Conservation (phyloP, 2,329 filamentous ascomycete genomes). For the Zarea fungicola region DNA sequence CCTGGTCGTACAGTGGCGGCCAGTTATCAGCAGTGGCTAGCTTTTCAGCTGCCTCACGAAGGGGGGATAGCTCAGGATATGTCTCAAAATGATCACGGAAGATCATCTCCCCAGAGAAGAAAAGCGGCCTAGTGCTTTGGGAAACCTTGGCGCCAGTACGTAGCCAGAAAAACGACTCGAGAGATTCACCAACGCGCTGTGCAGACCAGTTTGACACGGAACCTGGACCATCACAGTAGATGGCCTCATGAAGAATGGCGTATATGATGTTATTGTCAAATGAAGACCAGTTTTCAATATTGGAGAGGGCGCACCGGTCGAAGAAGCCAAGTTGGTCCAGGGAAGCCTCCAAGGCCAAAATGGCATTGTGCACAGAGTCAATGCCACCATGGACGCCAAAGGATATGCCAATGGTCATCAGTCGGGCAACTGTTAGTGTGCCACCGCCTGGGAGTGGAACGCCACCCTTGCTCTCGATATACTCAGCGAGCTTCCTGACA, state of each 20-base stretch:
- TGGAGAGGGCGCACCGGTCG: constrained; percentile 63
- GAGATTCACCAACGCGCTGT: constrained; percentile 51
- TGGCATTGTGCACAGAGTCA: constrained; percentile 66
- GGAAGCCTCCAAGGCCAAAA: constrained; percentile 67
- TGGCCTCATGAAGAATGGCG: constrained; percentile 78
- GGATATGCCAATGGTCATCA: constrained; percentile 70
- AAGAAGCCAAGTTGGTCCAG: constrained; percentile 72
- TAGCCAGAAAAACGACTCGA: constrained; percentile 49
- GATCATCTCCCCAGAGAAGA: constrained; percentile 91
- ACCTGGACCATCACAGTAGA: constrained; percentile 69
- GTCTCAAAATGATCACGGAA: constrained; percentile 80
- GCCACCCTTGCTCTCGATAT: constrained; percentile 54
- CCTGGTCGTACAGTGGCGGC: constrained; percentile 70
- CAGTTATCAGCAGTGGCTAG: constrained; percentile 66
- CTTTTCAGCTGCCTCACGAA: constrained; percentile 64
- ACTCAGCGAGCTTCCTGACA: constrained; percentile 60
- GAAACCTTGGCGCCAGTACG: constrained; percentile 23
- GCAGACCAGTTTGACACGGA: constrained; percentile 71
- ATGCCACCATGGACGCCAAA: constrained; percentile 78
- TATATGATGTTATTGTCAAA: constrained; percentile 81
- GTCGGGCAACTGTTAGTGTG: constrained; percentile 63
- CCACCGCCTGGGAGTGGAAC: constrained; percentile 68
- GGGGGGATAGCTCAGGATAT: constrained; percentile 66
- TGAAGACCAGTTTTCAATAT: constrained; percentile 60
- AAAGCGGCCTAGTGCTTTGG: constrained; percentile 47